Evolutionary conservation across 306 rosid species (phyloP), one percentile per base, ranked within the genome.

Genomic region (Vigna reflexopilosa): DNA sequence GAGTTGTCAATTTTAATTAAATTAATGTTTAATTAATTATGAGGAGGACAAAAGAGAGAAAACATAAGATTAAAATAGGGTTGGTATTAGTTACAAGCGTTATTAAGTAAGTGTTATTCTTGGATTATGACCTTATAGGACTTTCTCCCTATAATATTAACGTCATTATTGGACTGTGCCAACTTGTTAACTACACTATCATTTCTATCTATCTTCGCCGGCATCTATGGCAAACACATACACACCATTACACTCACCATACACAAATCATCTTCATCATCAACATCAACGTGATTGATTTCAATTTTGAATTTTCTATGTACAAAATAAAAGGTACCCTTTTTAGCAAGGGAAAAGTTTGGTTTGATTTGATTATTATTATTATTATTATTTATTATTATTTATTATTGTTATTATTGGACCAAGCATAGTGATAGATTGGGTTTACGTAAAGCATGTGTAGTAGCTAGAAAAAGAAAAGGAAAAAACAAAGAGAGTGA

Each of bases 401-500:
- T 55, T 32, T 34, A 34, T 34, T 55, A 73, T 58, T 24, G 45
- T 12, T 45, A 12, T 45, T 45, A 15, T 55, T 28, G 57, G 69
- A 73, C 13, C 47, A 73, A 68, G 24, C 73, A 47, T 14, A 47
- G 57, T 45, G 57, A 4, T 45, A 73, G 78, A 58, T 58, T 73
- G 58, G 30, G 69, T 58, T 73, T 58, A 73, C 78, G 78, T 58
- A 58, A 73, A 73, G 78, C 69, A 73, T 58, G n/a, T 42, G 42
- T 44, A 5, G 9, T 57, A 62, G 63, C 36, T 5, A 62, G 28
- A 58, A 58, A 73, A 58, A 48, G 45, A 10, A 73, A 73, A 73
- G 26, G 38, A 34, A 34, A 34, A 34, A 34, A 34, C 57, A 45
- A 57, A 42, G 51, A 44, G 30, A 24, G 42, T 58, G 78, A 73